Percentiles rank a stretch among this genome's conserved stretches.
Conservation (phyloP, 371 early-diverging fungal species). For the Capillidium rhysosporum region DNA sequence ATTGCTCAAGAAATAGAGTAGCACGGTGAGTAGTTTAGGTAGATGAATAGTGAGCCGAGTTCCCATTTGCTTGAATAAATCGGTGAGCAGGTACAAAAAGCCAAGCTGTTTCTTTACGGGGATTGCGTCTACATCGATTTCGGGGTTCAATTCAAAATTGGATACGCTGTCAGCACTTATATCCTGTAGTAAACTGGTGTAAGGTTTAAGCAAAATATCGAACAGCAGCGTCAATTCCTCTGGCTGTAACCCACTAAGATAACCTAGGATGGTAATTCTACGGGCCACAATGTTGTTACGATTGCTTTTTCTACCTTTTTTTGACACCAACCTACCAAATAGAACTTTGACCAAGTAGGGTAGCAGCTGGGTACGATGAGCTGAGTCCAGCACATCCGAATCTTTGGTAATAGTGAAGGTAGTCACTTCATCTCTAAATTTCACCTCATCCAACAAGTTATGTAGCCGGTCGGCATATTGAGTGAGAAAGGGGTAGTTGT, state of each 20-base stretch:
- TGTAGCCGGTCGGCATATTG: constrained; percentile 55
- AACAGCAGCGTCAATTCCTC: constrained; percentile 49
- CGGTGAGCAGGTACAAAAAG: constrained; percentile 55
- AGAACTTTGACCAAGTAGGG: constrained; percentile 62
- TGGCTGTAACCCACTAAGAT: constrained; percentile 38
- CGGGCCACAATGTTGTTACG: constrained; percentile 43
- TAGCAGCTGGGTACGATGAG: constrained; percentile 45
- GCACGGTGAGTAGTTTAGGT: constrained; percentile 36
- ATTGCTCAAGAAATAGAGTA: constrained; percentile 42
- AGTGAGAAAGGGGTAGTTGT: constrained; percentile 40
- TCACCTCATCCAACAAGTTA: constrained; percentile 56
- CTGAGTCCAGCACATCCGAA: constrained; percentile 31
- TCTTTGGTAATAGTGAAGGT: constrained; percentile 39
- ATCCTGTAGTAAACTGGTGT: constrained; percentile 13
- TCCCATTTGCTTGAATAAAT: constrained; percentile 63
- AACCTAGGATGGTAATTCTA: constrained; percentile 55
- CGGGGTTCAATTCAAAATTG: not conserved
- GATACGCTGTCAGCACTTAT: constrained; percentile 4
- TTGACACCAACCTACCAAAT: constrained; percentile 68
- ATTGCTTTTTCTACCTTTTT: constrained; percentile 37
- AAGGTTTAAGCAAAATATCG: constrained; percentile 61
- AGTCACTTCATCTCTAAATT: constrained; percentile 73
- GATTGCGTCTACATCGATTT: constrained; percentile 13
- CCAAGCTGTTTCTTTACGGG: constrained; percentile 50
- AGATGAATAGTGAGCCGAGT: constrained; percentile 42